Conservation (phyloP, 352 stramenopile genomes). For the Globisporangium echinulatum region DNA sequence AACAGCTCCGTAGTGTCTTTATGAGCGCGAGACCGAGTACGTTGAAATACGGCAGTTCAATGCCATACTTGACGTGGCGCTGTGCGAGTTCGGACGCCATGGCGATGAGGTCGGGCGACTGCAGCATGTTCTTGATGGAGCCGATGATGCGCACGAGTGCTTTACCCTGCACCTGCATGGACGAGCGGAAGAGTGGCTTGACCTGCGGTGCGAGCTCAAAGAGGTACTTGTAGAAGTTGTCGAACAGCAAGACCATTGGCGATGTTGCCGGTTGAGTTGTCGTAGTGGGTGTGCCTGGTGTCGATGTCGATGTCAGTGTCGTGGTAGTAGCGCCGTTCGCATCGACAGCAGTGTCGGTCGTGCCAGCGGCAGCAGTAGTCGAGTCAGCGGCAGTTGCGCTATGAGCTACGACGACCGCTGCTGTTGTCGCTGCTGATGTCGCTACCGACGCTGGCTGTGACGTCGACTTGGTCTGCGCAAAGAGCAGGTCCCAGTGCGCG, state of each 20-base stretch:
- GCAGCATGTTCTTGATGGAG: conserved; percentile 29
- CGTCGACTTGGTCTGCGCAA: conserved; percentile 12
- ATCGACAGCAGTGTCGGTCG: not conserved
- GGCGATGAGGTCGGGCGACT: conserved; percentile 23
- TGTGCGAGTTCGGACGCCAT: conserved; percentile 19
- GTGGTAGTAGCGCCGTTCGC: not conserved
- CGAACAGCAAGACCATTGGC: conserved; percentile 29
- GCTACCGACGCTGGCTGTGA: not conserved
- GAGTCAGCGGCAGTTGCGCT: not conserved
- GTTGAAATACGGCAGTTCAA: conserved; percentile 32
- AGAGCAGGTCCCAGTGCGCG: conserved; percentile 25
- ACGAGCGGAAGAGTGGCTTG: conserved; percentile 33
- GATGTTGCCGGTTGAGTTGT: conserved; percentile 7
- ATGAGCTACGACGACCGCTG: not conserved
- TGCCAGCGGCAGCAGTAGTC: not conserved
- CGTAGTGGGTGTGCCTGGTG: too few relatives aligned
- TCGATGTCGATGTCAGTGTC: too few relatives aligned
- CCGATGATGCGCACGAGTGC: conserved; percentile 32
- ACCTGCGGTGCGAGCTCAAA: conserved; percentile 28
- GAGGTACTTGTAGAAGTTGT: conserved; percentile 35
- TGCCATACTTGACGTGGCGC: conserved; percentile 33
- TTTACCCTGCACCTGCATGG: conserved; percentile 34
- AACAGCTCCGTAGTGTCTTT: conserved; percentile 21
- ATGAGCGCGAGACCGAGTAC: conserved; percentile 22
- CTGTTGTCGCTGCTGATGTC: not conserved